phyloP scores from a whole-genome alignment of 2,329 filamentous ascomycete genomes.

The Diplodia intermedia region DNA sequence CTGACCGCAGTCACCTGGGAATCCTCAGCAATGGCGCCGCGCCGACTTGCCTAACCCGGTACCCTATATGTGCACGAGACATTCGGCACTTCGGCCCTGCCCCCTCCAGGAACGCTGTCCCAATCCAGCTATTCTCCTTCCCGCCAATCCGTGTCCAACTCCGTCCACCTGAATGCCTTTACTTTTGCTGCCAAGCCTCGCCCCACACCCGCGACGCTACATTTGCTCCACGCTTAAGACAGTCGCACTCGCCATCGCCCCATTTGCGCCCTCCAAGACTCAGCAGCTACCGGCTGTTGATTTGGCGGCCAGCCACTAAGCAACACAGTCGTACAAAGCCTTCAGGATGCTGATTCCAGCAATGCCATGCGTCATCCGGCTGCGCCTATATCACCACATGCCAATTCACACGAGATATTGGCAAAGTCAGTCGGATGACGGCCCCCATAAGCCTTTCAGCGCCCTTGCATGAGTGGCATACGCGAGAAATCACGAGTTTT shows the following conservation, averaged over 20 bases:
- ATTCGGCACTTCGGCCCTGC: conserved; percentile 12
- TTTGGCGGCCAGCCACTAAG: background rate
- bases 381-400: background rate
- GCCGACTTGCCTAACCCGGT: conserved; percentile 6
- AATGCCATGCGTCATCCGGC: background rate
- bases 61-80: background rate
- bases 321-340: conserved; percentile 2
- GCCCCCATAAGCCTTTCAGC: too few relatives aligned
- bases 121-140: background rate
- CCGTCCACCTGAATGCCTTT: background rate
- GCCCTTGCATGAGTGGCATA: background rate
- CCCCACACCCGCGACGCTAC: background rate
- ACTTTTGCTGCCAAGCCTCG: background rate
- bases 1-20: conserved; percentile 24
- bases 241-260: background rate
- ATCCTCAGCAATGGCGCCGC: conserved; percentile 12
- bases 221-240: background rate
- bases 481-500: background rate
- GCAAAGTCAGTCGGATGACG: background rate
- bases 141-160: background rate
- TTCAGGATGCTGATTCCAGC: background rate
- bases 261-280: background rate
- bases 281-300: background rate
- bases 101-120: conserved; percentile 16
- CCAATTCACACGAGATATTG: background rate